These are phyloP conservation scores for Debaryomyces coudertii DNA, from an alignment of 1,139 yeast species.

Conservation along the genomic window DNA sequence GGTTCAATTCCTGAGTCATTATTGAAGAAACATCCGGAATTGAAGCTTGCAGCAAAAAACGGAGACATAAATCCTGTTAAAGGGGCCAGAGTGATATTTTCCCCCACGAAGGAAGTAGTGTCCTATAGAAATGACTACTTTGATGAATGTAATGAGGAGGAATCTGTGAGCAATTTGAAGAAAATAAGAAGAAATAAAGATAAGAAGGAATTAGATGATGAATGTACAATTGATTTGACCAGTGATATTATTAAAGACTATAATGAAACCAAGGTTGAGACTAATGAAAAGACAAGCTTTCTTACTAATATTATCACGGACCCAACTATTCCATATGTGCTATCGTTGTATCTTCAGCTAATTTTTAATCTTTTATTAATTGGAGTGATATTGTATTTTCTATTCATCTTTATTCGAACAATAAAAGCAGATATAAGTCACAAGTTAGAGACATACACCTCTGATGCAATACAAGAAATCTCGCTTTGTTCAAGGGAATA, in stretches of 20 bases:
- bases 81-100: conserved; percentile 47
- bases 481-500: conserved; percentile 72
- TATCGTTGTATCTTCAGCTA: conserved; percentile 74
- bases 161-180: conserved; percentile 16
- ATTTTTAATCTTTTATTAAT: conserved; percentile 64
- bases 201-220: conserved; percentile 14
- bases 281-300: background rate
- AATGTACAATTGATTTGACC: conserved; percentile 3
- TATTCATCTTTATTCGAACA: conserved; percentile 58
- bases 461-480: conserved; percentile 67
- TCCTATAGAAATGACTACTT: conserved; percentile 23
- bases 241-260: background rate
- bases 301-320: conserved; percentile 29
- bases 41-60: conserved; percentile 31
- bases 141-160: conserved; percentile 13
- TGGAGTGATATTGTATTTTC: conserved; percentile 54
- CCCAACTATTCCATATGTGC: conserved; percentile 64
- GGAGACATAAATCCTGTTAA: conserved; percentile 43
- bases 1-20: conserved; percentile 21
- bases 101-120: conserved; percentile 37
- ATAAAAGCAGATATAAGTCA: conserved; percentile 71
- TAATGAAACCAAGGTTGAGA: background rate
- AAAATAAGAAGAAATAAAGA: conserved; percentile 10
- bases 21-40: conserved; percentile 36
- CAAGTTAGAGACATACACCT: conserved; percentile 65